Evolutionary conservation across 1,284 basidiomycete species (phyloP).

Genomic region (Xerocomus tenax): DNA sequence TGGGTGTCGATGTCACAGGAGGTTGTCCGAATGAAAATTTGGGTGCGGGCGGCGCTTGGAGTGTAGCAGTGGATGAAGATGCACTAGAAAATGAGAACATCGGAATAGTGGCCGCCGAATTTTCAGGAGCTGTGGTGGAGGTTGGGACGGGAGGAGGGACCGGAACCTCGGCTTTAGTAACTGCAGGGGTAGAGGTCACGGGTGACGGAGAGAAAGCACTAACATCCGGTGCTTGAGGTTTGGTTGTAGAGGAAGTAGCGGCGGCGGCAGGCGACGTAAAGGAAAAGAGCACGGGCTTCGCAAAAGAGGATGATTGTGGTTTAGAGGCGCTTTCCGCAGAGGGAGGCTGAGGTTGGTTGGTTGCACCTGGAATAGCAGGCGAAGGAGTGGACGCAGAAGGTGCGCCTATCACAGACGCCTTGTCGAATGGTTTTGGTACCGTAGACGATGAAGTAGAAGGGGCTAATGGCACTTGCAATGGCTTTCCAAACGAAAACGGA

Average conservation of each 20-base stretch:
- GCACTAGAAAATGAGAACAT: constrained; percentile 19
- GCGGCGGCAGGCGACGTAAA: background rate
- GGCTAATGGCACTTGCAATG: constrained; percentile 9
- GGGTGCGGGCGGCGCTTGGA: constrained; percentile 7
- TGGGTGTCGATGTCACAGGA: constrained; percentile 12
- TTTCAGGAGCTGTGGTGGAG: constrained; percentile 7
- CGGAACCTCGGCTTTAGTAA: constrained; percentile 8
- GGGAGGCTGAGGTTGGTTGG: constrained; percentile 8
- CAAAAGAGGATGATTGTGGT: constrained; percentile 15
- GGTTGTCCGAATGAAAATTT: constrained; percentile 27
- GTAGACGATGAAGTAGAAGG: constrained; percentile 14
- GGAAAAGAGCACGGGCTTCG: constrained; percentile 11
- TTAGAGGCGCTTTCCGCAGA: constrained; percentile 9
- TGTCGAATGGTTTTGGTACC: constrained; percentile 24
- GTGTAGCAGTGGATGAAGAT: constrained; percentile 10
- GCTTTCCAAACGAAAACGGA: constrained; percentile 17
- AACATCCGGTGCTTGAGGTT: constrained; percentile 7
- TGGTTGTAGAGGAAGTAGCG: constrained; percentile 5
- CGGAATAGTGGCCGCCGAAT: constrained; percentile 14
- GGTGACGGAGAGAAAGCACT: constrained; percentile 6
- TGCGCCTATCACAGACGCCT: constrained; percentile 4
- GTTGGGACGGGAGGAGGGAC: constrained; percentile 7
- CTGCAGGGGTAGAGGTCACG: constrained; percentile 25
- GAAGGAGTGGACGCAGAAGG: constrained; percentile 1
- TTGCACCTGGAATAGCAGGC: constrained; percentile 4